A percentile compares a stretch with the other conserved stretches of the same genome.
Evolutionary conservation across 1,139 yeast genomes (phyloP).

Genomic region (Ogataea hybrid): DNA sequence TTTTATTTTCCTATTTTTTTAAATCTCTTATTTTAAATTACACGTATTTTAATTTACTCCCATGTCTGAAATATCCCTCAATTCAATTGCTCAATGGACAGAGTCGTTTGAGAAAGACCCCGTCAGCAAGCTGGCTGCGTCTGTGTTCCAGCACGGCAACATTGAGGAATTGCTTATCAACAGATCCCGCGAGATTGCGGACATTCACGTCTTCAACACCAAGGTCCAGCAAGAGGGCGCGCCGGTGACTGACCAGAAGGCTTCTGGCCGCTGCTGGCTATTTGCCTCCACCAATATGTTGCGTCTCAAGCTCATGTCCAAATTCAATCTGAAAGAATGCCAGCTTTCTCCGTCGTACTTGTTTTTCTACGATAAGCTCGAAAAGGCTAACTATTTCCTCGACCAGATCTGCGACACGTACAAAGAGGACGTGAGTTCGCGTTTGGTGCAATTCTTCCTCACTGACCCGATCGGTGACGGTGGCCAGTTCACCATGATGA

Average conservation of each 20-base stretch:
- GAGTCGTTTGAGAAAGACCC: slow-evolving; percentile 25
- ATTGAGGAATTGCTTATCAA: slow-evolving; percentile 38
- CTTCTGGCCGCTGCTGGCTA: slow-evolving; percentile 84
- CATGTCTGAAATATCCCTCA: slow-evolving; percentile 13
- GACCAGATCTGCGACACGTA: slow-evolving; percentile 72
- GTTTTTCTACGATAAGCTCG: slow-evolving; percentile 73
- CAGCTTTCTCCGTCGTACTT: slow-evolving; percentile 73
- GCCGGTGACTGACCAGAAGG: slow-evolving; percentile 71
- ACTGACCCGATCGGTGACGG: slow-evolving; percentile 72
- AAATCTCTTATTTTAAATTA: too few species aligned
- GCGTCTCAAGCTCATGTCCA: slow-evolving; percentile 59
- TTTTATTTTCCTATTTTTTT: too few species aligned
- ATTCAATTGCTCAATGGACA: slow-evolving; percentile 27
- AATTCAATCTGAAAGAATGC: slow-evolving; percentile 64
- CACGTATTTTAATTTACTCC: neutral
- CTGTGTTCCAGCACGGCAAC: slow-evolving; percentile 32
- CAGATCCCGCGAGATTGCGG: slow-evolving; percentile 42
- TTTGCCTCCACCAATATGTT: slow-evolving; percentile 78
- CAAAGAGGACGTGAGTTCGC: slow-evolving; percentile 60
- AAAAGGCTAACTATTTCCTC: slow-evolving; percentile 71
- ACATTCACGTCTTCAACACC: slow-evolving; percentile 51
- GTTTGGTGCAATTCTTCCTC: slow-evolving; percentile 62
- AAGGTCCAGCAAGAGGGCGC: slow-evolving; percentile 63
- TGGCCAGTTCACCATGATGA: slow-evolving; percentile 84
- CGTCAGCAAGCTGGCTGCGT: slow-evolving; percentile 31